Conservation (phyloP, 164 flowering plant species). For the Aristolochia californica region DNA sequence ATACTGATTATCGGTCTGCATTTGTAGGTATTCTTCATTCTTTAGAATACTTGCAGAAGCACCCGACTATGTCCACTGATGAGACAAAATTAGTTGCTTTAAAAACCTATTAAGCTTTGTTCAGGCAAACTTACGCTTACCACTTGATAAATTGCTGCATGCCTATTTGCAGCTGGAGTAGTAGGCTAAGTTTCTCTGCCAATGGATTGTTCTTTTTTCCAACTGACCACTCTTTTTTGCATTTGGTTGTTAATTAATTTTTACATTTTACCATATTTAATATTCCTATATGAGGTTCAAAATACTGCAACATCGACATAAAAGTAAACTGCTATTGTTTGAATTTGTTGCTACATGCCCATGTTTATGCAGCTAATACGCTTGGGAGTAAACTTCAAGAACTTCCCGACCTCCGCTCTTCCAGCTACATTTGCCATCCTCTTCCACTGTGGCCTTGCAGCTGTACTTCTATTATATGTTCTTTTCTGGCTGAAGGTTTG, state of each 20-base stretch:
- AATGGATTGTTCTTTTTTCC: too few relatives aligned
- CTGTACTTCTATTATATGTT: slow-evolving; percentile 60
- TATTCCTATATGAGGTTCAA: too few relatives aligned
- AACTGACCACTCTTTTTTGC: too few relatives aligned
- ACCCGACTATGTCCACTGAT: background rate
- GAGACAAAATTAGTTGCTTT: background rate
- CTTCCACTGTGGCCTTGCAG: slow-evolving; percentile 79
- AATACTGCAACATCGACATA: too few relatives aligned
- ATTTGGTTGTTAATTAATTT: too few relatives aligned
- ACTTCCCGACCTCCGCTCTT: slow-evolving; percentile 57
- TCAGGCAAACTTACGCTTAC: too few relatives aligned
- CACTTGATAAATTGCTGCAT: too few relatives aligned
- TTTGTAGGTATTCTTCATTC: background rate
- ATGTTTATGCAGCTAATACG: slow-evolving; percentile 41
- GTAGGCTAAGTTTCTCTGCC: too few relatives aligned
- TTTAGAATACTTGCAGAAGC: background rate
- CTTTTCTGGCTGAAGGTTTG: slow-evolving; percentile 96
- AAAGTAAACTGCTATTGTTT: background rate
- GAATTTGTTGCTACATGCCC: background rate
- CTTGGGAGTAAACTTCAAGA: slow-evolving; percentile 74
- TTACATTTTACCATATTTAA: too few relatives aligned
- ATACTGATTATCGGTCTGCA: background rate
- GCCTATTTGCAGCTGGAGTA: too few relatives aligned
- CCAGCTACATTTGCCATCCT: slow-evolving; percentile 69
- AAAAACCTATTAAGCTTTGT: too few relatives aligned